phyloP scores from a whole-genome alignment of 2,329 filamentous ascomycete genomes.

The Ceratocystis lukuohia region DNA sequence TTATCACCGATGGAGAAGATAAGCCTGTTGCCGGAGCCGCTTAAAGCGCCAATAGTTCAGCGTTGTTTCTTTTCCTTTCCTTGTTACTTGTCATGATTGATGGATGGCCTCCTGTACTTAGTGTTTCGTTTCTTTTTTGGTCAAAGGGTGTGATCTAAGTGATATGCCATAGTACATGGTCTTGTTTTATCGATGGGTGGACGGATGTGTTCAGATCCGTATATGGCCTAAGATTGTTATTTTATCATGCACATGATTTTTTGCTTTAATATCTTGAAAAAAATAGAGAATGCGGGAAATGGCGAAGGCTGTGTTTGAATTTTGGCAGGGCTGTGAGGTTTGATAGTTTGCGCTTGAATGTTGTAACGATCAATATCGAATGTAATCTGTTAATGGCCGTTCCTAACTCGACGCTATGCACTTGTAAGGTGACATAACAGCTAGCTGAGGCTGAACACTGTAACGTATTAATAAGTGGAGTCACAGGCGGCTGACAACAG shows the following conservation, averaged over 20 bases:
- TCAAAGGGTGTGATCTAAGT: constrained; percentile 2
- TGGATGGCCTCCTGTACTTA: constrained; percentile 6
- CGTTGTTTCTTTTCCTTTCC: constrained; percentile 8
- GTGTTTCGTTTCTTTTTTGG: constrained; percentile 12
- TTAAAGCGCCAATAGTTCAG: neutral
- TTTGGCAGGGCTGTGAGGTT: neutral
- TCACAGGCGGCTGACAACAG: neutral
- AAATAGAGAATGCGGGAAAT: neutral
- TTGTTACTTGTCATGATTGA: constrained; percentile 12
- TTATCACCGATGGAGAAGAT: neutral
- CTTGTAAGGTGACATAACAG: too few relatives aligned
- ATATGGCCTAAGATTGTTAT: neutral
- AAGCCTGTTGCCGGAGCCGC: constrained; percentile 1
- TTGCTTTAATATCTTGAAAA: neutral
- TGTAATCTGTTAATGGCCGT: too few relatives aligned
- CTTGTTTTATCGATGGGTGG: neutral
- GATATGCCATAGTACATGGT: constrained; percentile 11
- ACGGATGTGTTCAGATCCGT: neutral
- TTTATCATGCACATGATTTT: neutral
- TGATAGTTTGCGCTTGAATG: neutral
- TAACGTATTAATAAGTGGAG: neutral
- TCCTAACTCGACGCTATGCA: too few relatives aligned
- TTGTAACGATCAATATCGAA: neutral
- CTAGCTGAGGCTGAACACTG: too few relatives aligned
- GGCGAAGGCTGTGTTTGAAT: neutral